phyloP scores from a whole-genome alignment of 1,139 yeast genomes.

The Geotrichum reessii region DNA sequence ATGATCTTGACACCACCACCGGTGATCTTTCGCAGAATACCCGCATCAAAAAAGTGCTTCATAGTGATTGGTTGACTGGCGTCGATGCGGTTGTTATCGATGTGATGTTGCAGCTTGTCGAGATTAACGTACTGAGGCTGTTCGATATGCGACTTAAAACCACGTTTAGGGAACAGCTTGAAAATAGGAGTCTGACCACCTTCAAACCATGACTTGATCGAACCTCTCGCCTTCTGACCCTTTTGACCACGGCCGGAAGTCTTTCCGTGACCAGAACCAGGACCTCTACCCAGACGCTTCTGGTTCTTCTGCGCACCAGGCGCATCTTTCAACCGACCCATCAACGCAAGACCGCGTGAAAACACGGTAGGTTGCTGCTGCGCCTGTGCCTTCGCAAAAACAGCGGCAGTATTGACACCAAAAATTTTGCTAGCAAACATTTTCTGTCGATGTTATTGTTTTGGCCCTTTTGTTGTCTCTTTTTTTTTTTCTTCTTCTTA shows the following conservation, averaged over 20 bases:
- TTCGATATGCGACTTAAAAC: conserved; percentile 50
- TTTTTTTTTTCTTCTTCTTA: not conserved
- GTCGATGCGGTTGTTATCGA: conserved; percentile 42
- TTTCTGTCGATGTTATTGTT: not conserved
- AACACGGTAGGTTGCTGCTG: conserved; percentile 6
- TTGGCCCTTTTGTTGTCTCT: not conserved
- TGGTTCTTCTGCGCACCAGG: conserved; percentile 38
- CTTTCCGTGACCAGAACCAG: conserved; percentile 82
- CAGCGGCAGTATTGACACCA: not conserved
- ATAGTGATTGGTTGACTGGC: conserved; percentile 60
- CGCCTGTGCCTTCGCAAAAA: not conserved
- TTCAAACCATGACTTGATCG: conserved; percentile 89
- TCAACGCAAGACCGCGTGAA: conserved; percentile 15
- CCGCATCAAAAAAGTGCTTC: conserved; percentile 62
- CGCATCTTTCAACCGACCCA: conserved; percentile 21
- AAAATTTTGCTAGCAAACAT: not conserved
- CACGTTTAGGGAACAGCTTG: conserved; percentile 84
- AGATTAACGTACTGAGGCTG: conserved; percentile 40
- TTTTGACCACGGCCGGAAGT: conserved; percentile 97
- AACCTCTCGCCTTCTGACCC: conserved; percentile 96
- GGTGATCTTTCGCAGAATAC: conserved; percentile 65
- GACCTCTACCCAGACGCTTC: conserved; percentile 93
- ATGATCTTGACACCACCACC: conserved; percentile 79
- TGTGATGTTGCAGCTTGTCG: conserved; percentile 55
- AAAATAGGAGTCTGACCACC: conserved; percentile 98